Evolutionary conservation across 345 rosid genomes (phyloP).

Genomic region (Capsella bursapastoris): DNA sequence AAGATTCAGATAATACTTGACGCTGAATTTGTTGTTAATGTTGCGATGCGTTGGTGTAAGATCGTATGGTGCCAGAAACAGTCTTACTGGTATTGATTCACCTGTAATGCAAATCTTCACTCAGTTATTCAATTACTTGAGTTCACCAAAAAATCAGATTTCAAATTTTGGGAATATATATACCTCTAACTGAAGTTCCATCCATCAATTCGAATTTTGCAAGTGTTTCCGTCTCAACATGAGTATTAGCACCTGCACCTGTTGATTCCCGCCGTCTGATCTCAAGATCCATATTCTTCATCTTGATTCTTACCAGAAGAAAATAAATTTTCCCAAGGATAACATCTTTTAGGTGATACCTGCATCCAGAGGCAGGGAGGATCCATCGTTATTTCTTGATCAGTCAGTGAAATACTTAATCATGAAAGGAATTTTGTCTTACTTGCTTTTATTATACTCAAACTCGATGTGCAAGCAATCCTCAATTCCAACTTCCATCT

Average conservation of each 20-base stretch:
- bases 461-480: constrained; percentile 98
- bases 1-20: constrained; percentile 93
- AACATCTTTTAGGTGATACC: constrained; percentile 97
- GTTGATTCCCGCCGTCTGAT: constrained; percentile 97
- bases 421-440: constrained; percentile 27
- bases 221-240: constrained; percentile 97
- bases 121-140: constrained; percentile 2
- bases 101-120: constrained; percentile 53
- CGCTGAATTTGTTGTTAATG: constrained; percentile 98
- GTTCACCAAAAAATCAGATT: constrained; percentile 2
- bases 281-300: constrained; percentile 99
- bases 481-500: constrained; percentile 99
- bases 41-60: constrained; percentile 95
- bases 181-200: constrained; percentile 99
- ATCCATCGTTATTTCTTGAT: background rate
- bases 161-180: constrained; percentile 31
- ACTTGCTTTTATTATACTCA: constrained; percentile 99
- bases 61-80: constrained; percentile 95
- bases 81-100: constrained; percentile 95
- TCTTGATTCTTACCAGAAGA: constrained; percentile 98
- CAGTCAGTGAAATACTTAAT: constrained; percentile 5
- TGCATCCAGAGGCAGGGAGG: constrained; percentile 41
- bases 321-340: constrained; percentile 97
- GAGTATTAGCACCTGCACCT: constrained; percentile 93
- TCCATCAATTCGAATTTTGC: constrained; percentile 99